Evolutionary conservation across 495 filamentous ascomycete species (phyloP).

Genomic region (Tuber magnatum): DNA sequence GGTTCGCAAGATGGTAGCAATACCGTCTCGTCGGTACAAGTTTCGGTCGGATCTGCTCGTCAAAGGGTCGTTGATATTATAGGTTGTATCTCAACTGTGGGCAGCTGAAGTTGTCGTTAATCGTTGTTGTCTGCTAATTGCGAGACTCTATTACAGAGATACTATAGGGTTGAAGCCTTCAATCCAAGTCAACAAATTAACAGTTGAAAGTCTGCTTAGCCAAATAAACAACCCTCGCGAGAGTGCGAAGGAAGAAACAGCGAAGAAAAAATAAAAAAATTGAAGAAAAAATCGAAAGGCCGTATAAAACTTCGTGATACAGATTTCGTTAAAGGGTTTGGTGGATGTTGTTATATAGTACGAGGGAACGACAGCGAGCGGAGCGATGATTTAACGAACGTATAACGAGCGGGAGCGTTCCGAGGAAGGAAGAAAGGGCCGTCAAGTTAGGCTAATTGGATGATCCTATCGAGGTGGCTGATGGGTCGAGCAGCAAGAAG

Average conservation of each 20-base stretch:
- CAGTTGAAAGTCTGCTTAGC: background rate
- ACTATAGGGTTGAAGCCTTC: background rate
- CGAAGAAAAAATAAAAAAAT: background rate
- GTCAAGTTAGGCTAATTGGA: background rate
- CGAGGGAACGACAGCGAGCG: background rate
- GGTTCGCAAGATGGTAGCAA: background rate
- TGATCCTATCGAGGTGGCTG: background rate
- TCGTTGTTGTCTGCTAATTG: background rate
- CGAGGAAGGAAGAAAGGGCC: background rate
- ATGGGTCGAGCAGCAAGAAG: background rate
- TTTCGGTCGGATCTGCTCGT: background rate
- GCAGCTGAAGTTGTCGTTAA: background rate
- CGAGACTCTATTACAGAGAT: background rate
- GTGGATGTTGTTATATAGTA: background rate
- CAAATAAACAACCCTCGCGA: background rate
- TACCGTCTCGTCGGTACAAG: background rate
- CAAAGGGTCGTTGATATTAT: background rate
- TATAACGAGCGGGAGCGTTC: background rate
- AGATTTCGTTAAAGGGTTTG: constrained; percentile 1
- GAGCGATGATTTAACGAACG: background rate
- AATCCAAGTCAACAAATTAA: constrained; percentile 3
- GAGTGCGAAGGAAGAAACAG: background rate
- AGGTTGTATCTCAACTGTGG: background rate
- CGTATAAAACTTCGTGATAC: background rate
- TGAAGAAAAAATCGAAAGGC: background rate